phyloP scores from a whole-genome alignment of 139 green algal species.

The Zygnema circumcarinatum region DNA sequence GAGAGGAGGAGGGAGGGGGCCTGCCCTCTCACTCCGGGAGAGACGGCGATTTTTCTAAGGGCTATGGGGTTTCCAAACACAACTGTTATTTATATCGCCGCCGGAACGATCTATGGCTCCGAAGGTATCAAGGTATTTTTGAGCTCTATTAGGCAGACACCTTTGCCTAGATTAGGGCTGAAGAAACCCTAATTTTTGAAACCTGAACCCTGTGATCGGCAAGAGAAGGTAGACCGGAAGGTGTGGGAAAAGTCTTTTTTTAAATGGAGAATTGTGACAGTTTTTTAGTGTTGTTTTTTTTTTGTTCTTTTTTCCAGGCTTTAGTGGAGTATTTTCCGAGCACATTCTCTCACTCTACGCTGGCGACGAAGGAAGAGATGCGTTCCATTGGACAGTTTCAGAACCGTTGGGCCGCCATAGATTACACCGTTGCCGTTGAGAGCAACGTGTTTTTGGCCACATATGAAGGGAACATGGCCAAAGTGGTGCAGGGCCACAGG shows the following conservation, averaged over 20 bases:
- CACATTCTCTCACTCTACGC: constrained; percentile 39
- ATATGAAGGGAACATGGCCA: constrained; percentile 56
- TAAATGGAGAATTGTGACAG: no score
- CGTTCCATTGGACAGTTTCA: constrained; percentile 8
- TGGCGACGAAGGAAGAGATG: constrained; percentile 46
- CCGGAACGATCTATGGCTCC: constrained; percentile 45
- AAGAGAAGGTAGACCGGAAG: no score
- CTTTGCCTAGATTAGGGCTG: no score
- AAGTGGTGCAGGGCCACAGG: constrained; percentile 50
- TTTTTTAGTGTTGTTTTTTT: no score
- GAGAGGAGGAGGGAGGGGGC: constrained; percentile 14
- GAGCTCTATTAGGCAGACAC: no score
- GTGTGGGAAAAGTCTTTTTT: no score
- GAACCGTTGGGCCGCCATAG: constrained; percentile 48
- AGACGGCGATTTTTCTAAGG: constrained; percentile 30
- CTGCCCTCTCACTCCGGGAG: constrained; percentile 51
- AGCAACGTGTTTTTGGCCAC: constrained; percentile 56
- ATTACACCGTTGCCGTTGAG: constrained; percentile 50
- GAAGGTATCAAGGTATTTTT: constrained; percentile 12
- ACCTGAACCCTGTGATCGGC: background rate
- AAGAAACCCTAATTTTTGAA: background rate
- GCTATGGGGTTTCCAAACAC: constrained; percentile 42
- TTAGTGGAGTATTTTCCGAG: constrained; percentile 7
- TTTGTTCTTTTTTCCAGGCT: no score
- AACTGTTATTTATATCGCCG: constrained; percentile 47